Conservation (phyloP, 225 moss, liverwort and hornwort species). For the Marchantia polymorpha region DNA sequence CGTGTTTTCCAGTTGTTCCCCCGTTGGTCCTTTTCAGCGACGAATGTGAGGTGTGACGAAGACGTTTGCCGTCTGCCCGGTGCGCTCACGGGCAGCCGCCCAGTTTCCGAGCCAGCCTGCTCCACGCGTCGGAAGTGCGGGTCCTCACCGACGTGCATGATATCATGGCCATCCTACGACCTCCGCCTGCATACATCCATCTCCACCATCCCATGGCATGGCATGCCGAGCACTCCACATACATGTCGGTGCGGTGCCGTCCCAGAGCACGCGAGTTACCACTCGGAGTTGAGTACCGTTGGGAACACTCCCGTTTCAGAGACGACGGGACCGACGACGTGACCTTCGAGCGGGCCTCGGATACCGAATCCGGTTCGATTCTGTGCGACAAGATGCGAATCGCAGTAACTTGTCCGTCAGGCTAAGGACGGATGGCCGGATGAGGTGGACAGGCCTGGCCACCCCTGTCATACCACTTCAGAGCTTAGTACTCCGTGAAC, state of each 20-base stretch:
- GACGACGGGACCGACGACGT: background rate
- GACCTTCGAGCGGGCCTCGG: background rate
- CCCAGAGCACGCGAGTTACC: background rate
- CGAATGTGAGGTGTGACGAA: background rate
- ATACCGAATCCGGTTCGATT: too few relatives aligned
- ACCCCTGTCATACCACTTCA: too few relatives aligned
- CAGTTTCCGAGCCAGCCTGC: background rate
- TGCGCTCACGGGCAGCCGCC: background rate
- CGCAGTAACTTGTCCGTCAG: too few relatives aligned
- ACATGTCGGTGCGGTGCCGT: slow-evolving; percentile 1
- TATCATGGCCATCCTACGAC: background rate
- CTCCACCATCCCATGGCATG: background rate
- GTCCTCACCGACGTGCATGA: slow-evolving; percentile 6
- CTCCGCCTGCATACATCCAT: background rate
- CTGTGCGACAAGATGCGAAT: too few relatives aligned
- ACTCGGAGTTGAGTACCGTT: background rate
- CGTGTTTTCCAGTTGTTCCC: slow-evolving; percentile 3
- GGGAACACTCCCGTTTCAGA: background rate
- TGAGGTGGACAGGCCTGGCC: too few relatives aligned
- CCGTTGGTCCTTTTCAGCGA: background rate
- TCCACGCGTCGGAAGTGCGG: background rate
- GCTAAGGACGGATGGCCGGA: too few relatives aligned
- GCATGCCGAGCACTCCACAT: background rate
- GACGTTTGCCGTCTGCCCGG: slow-evolving; percentile 1
- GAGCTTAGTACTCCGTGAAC: too few relatives aligned